phyloP scores from a whole-genome alignment of 2,329 filamentous ascomycete species.

The Paraconiothyrium brasiliense region DNA sequence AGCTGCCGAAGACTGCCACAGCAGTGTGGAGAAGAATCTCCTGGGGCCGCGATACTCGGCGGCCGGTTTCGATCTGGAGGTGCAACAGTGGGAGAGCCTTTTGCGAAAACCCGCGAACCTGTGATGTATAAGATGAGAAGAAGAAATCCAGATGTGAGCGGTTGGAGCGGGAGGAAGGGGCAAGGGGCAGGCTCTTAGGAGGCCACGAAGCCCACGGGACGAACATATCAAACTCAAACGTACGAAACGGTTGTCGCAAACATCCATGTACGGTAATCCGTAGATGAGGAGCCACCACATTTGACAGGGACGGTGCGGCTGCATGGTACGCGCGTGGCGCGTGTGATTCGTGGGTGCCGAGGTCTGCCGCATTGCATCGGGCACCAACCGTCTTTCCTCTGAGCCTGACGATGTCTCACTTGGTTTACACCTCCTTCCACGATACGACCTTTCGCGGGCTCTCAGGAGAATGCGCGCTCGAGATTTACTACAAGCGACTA shows the following conservation, averaged over 20 bases:
- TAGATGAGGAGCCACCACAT: neutral
- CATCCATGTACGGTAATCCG: neutral
- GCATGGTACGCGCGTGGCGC: neutral
- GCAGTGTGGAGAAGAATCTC: constrained; percentile 62
- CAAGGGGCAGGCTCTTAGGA: neutral
- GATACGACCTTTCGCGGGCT: too few relatives aligned
- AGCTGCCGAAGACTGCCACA: constrained; percentile 60
- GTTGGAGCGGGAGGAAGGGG: neutral
- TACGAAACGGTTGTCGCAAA: neutral
- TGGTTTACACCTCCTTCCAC: neutral
- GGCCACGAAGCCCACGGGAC: neutral
- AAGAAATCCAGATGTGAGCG: neutral
- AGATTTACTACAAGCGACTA: too few relatives aligned
- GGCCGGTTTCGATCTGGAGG: constrained; percentile 33
- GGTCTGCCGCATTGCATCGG: neutral
- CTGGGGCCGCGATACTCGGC: constrained; percentile 54
- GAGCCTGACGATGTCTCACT: neutral
- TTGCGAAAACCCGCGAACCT: constrained; percentile 34
- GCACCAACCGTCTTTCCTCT: neutral
- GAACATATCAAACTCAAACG: neutral
- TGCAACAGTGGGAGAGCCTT: constrained; percentile 40
- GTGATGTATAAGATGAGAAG: constrained; percentile 5
- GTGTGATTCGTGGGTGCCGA: neutral
- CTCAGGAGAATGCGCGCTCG: too few relatives aligned
- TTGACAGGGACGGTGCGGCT: neutral